These are phyloP conservation scores for Endocalyx cinctus DNA, from an alignment of 2,329 filamentous ascomycete species.

Conservation along the genomic window DNA sequence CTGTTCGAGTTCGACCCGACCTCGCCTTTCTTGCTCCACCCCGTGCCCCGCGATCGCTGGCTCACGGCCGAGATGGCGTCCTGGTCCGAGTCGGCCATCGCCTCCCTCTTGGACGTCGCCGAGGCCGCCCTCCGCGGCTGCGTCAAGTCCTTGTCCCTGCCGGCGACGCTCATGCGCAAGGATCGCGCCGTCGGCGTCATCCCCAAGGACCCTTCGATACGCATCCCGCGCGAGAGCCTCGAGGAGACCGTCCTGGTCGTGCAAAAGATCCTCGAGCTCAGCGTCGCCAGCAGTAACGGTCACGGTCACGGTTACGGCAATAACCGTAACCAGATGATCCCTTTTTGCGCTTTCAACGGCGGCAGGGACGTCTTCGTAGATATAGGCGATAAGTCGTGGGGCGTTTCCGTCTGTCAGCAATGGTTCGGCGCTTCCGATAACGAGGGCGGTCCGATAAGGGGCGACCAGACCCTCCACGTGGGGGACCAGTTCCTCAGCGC, in stretches of 20 bases:
- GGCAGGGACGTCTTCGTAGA: slow-evolving; percentile 98
- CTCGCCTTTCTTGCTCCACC: slow-evolving; percentile 62
- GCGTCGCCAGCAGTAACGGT: slow-evolving; percentile 59
- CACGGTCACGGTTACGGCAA: slow-evolving; percentile 17
- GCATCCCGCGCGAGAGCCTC: slow-evolving; percentile 79
- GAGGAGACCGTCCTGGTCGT: slow-evolving; percentile 95
- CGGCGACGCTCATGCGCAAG: slow-evolving; percentile 79
- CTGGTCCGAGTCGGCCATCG: slow-evolving; percentile 75
- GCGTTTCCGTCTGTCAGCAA: slow-evolving; percentile 84
- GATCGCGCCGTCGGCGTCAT: slow-evolving; percentile 80
- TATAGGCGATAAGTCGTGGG: slow-evolving; percentile 97
- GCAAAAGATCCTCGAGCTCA: slow-evolving; percentile 86
- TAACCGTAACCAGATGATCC: slow-evolving; percentile 52
- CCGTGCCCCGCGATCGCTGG: slow-evolving; percentile 65
- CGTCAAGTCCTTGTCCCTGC: slow-evolving; percentile 71
- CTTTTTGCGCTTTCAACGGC: slow-evolving; percentile 97
- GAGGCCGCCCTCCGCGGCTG: slow-evolving; percentile 81
- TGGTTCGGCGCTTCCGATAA: slow-evolving; percentile 77
- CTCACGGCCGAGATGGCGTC: slow-evolving; percentile 71
- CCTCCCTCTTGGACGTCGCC: slow-evolving; percentile 78
- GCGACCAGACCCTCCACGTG: slow-evolving; percentile 82
- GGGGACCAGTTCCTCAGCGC: slow-evolving; percentile 96
- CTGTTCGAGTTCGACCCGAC: slow-evolving; percentile 73
- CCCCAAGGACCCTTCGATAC: slow-evolving; percentile 56
- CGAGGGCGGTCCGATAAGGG: slow-evolving; percentile 47